Conservation (phyloP, 208 protist genomes). For the Acanthamoeba rhysodes region DNA sequence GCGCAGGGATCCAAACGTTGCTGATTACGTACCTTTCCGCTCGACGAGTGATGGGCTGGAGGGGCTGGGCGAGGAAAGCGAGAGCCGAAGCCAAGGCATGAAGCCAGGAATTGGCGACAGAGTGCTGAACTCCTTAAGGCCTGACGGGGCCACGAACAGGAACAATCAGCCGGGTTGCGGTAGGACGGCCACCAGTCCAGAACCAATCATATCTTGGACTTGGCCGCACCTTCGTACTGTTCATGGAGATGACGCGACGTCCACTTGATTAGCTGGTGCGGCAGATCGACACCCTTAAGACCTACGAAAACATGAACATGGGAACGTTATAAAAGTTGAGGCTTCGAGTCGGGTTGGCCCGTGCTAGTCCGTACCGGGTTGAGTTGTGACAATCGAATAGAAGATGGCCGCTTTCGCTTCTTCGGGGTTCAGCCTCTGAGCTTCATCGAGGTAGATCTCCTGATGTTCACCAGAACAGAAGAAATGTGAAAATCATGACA, state of each 20-base stretch:
- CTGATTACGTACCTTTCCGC: not conserved
- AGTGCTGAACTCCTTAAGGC: conserved; percentile 63
- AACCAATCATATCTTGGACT: no score
- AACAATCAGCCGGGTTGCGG: not conserved
- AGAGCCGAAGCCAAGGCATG: not conserved
- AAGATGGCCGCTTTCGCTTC: conserved; percentile 74
- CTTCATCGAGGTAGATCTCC: not conserved
- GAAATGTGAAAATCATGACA: not conserved
- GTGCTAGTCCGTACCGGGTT: not conserved
- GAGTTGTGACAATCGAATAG: conserved; percentile 79
- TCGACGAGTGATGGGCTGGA: not conserved
- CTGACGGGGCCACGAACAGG: not conserved
- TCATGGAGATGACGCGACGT: conserved; percentile 5
- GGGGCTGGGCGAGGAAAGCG: not conserved
- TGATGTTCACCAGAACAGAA: not conserved
- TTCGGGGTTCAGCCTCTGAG: not conserved
- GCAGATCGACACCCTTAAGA: conserved; percentile 78
- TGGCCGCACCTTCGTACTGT: not conserved
- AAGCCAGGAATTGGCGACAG: conserved; percentile 81
- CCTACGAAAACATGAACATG: not conserved
- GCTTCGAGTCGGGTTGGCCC: not conserved
- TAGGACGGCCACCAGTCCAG: no score
- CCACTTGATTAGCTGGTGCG: conserved; percentile 82
- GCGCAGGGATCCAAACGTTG: no score
- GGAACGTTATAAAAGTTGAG: not conserved